These are phyloP conservation scores for Phyllostachys edulis DNA, from an alignment of 176 grass and related monocot genomes.

Conservation along the genomic window DNA sequence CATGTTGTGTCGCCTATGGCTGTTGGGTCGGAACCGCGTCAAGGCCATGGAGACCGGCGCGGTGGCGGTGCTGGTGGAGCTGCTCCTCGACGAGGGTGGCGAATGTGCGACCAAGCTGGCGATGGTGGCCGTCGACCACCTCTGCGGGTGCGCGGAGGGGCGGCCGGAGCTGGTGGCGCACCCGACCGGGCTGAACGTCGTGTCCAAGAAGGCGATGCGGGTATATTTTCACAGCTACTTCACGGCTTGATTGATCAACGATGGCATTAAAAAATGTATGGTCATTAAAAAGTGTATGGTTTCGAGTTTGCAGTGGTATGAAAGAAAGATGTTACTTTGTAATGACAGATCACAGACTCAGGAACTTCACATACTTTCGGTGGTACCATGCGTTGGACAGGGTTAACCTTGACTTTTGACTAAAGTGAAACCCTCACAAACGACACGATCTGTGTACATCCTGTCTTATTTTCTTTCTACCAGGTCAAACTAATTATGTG, in stretches of 20 bases:
- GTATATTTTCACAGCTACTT: conserved; percentile 18
- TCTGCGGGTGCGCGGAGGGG: conserved; percentile 73
- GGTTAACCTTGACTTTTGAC: too few species aligned
- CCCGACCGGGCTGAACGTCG: conserved; percentile 60
- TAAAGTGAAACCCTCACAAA: too few species aligned
- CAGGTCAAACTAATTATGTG: background rate
- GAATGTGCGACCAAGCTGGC: conserved; percentile 43
- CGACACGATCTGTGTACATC: background rate
- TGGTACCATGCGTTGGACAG: too few species aligned
- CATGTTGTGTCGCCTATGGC: conserved; percentile 45
- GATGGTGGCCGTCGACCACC: conserved; percentile 58
- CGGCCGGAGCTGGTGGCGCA: conserved; percentile 56
- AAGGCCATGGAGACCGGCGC: conserved; percentile 65
- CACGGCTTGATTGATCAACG: too few species aligned
- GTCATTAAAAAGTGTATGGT: too few species aligned
- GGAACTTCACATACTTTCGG: too few species aligned
- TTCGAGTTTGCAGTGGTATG: too few species aligned
- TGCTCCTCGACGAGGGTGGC: conserved; percentile 49
- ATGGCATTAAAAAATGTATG: too few species aligned
- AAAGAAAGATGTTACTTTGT: too few species aligned
- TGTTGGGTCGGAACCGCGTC: conserved; percentile 53
- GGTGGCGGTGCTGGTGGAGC: conserved; percentile 49
- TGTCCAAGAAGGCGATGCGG: conserved; percentile 67
- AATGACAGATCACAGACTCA: too few species aligned
- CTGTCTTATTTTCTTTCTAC: background rate